These are phyloP conservation scores for Candida xyloterini DNA, from an alignment of 805 yeast species.

Conservation along the genomic window DNA sequence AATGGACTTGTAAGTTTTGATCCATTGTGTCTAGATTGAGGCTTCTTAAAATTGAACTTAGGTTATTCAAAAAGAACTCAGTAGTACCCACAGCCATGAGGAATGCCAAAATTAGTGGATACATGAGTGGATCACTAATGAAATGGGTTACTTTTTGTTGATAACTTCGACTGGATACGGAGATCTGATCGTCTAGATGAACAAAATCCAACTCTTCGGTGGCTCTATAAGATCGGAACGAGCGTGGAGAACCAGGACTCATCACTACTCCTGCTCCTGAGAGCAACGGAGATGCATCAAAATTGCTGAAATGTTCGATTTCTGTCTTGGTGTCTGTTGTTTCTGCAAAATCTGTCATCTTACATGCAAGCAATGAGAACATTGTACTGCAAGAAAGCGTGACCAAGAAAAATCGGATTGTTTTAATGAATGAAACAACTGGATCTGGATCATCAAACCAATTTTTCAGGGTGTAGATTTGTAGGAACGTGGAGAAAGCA, in stretches of 20 bases:
- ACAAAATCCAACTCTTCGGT: conserved; percentile 25
- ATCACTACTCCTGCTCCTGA: conserved; percentile 34
- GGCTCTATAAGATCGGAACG: conserved; percentile 24
- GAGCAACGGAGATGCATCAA: conserved; percentile 33
- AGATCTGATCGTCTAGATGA: conserved; percentile 26
- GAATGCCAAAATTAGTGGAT: conserved; percentile 61
- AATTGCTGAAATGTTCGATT: conserved; percentile 27
- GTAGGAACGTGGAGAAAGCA: conserved; percentile 32
- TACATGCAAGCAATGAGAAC: conserved; percentile 29
- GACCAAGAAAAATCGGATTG: conserved; percentile 23
- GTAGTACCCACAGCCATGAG: conserved; percentile 75
- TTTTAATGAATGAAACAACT: conserved; percentile 18
- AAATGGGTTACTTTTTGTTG: conserved; percentile 14
- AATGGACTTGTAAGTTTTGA: conserved; percentile 31
- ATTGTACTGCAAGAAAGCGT: conserved; percentile 18
- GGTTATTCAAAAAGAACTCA: conserved; percentile 81
- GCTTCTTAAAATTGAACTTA: conserved; percentile 48
- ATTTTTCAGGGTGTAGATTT: conserved; percentile 25
- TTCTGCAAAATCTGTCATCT: conserved; percentile 28
- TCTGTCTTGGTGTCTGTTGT: conserved; percentile 16
- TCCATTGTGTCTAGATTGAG: conserved; percentile 21
- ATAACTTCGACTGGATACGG: conserved; percentile 14
- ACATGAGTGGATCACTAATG: conserved; percentile 52
- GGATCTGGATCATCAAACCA: conserved; percentile 21
- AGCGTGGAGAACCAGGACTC: conserved; percentile 30